phyloP scores from a whole-genome alignment of 106 monocot species.

The Dactylorhiza incarnata region DNA sequence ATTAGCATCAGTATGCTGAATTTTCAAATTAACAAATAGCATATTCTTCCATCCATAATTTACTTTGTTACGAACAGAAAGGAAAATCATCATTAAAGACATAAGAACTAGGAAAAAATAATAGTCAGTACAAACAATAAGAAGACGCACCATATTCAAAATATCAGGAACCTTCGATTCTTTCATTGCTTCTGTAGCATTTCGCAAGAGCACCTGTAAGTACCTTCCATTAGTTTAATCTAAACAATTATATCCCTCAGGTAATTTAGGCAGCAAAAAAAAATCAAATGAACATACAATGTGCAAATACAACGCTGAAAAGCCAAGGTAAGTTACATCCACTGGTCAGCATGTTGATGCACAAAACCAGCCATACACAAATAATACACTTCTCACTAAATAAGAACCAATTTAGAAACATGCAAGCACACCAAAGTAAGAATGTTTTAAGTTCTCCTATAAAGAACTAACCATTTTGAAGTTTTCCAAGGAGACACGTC shows the following conservation, averaged over 20 bases:
- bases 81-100: not conserved
- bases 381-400: not conserved
- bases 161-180: conserved; percentile 56
- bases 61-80: not conserved
- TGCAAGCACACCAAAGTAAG: not conserved
- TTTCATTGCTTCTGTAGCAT: conserved; percentile 68
- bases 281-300: not conserved
- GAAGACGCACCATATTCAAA: conserved; percentile 37
- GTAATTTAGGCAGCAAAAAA: not conserved
- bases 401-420: not conserved
- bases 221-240: not conserved
- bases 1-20: too few relatives aligned
- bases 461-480: conserved; percentile 42
- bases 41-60: not conserved
- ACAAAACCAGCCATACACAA: not conserved
- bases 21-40: not conserved
- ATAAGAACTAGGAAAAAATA: not conserved
- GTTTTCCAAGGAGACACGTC: conserved; percentile 44
- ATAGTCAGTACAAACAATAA: not conserved
- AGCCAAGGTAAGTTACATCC: not conserved
- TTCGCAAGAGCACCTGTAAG: conserved; percentile 42
- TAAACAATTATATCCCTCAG: not conserved
- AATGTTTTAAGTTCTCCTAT: not conserved
- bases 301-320: not conserved
- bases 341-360: not conserved